A percentile compares a stretch with the other conserved stretches of the same genome.
Conservation (phyloP, 176 grass and related monocot species). For the Oryza nivara region DNA sequence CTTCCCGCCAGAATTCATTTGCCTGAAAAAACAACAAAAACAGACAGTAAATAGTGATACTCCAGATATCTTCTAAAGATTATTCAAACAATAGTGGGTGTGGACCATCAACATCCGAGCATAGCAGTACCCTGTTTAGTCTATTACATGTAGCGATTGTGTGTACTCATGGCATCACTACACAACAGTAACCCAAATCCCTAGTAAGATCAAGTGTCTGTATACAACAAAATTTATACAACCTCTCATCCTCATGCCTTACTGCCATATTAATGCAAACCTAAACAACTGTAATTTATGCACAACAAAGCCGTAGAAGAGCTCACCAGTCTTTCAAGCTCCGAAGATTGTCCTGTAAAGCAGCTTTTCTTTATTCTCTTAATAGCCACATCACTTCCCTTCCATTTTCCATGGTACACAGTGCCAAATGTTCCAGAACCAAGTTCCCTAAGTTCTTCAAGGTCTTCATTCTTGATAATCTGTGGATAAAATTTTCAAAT, state of each 20-base stretch:
- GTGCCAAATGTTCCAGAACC: slow-evolving; percentile 98
- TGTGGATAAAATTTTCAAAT: slow-evolving; percentile 32
- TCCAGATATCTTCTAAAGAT: background rate
- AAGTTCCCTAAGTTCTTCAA: slow-evolving; percentile 94
- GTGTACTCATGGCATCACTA: background rate
- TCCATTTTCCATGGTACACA: slow-evolving; percentile 99
- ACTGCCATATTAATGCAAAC: slow-evolving; percentile 19
- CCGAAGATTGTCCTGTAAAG: slow-evolving; percentile 90
- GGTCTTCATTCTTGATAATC: slow-evolving; percentile 97
- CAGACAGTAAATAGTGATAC: slow-evolving; percentile 20
- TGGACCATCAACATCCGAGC: slow-evolving; percentile 5
- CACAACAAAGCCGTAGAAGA: background rate
- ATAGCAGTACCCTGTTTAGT: background rate
- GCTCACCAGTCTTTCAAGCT: slow-evolving; percentile 92
- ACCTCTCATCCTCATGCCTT: slow-evolving; percentile 8
- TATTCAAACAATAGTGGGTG: background rate
- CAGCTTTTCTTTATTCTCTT: slow-evolving; percentile 99
- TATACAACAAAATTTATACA: background rate
- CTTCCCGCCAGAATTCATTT: slow-evolving; percentile 96
- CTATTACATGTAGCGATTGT: background rate
- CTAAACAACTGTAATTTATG: background rate
- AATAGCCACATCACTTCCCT: slow-evolving; percentile 97
- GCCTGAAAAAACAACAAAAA: slow-evolving; percentile 58
- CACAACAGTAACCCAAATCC: slow-evolving; percentile 5
- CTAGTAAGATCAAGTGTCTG: slow-evolving; percentile 14